phyloP scores from a whole-genome alignment of 2,329 filamentous ascomycete genomes.

The Aureobasidium lini region DNA sequence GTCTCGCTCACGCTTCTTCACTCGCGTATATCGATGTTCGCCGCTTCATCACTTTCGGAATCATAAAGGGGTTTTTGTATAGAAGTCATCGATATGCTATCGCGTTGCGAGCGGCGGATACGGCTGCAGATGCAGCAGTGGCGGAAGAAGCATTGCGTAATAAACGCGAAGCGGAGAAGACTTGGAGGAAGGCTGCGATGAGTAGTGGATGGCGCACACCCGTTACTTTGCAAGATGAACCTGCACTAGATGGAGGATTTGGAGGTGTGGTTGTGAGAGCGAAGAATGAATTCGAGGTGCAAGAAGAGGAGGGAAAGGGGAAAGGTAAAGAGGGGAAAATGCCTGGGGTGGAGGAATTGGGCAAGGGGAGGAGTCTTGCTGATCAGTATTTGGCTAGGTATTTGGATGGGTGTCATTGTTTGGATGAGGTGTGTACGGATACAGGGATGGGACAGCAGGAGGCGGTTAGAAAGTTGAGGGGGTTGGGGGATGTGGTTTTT shows the following conservation, averaged over 20 bases:
- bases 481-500: conserved; percentile 25
- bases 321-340: conserved; percentile 10
- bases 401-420: conserved; percentile 65
- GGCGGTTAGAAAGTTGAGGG: conserved; percentile 58
- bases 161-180: conserved; percentile 19
- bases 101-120: conserved; percentile 15
- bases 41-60: conserved; percentile 86
- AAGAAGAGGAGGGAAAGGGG: conserved; percentile 26
- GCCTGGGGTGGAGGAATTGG: background rate
- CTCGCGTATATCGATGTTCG: conserved; percentile 77
- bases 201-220: conserved; percentile 24
- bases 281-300: conserved; percentile 21
- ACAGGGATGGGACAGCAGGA: conserved; percentile 62
- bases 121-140: conserved; percentile 16
- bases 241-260: conserved; percentile 21
- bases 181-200: conserved; percentile 27
- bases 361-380: conserved; percentile 21
- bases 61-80: conserved; percentile 92
- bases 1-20: conserved; percentile 63
- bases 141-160: conserved; percentile 15
- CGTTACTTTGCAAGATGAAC: background rate
- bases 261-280: conserved; percentile 16
- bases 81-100: conserved; percentile 80
- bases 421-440: conserved; percentile 78
- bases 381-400: conserved; percentile 54